phyloP scores from a whole-genome alignment of 2,329 filamentous ascomycete genomes.

The Monosporascus sp. region DNA sequence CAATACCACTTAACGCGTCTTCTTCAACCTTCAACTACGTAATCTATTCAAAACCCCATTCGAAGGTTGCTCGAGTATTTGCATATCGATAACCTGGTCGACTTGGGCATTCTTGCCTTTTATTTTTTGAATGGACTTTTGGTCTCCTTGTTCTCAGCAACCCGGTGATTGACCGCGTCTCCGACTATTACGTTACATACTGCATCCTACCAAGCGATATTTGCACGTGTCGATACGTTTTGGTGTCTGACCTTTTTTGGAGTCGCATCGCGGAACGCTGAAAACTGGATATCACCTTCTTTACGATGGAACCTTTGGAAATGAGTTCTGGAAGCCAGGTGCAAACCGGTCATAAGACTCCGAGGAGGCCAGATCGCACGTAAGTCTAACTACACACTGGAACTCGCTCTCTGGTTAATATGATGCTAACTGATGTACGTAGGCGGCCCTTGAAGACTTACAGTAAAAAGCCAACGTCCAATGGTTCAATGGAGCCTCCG shows the following conservation, averaged over 20 bases:
- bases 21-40: not conserved
- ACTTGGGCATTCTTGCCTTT: too few relatives aligned
- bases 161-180: not conserved
- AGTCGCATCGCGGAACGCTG: not conserved
- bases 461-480: constrained; percentile 25
- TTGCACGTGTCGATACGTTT: not conserved
- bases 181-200: not conserved
- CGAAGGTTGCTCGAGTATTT: too few relatives aligned
- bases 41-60: not conserved
- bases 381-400: constrained; percentile 8
- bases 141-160: not conserved
- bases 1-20: not conserved
- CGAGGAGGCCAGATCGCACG: constrained; percentile 13
- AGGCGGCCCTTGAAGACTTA: constrained; percentile 33
- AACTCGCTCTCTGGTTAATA: not conserved
- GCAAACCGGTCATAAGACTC: constrained; percentile 3
- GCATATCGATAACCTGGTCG: too few relatives aligned
- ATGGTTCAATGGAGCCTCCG: constrained; percentile 15
- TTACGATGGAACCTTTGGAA: not conserved
- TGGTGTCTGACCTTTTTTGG: not conserved
- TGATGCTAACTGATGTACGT: constrained; percentile 7
- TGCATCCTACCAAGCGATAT: not conserved
- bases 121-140: not conserved
- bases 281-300: not conserved
- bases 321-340: not conserved